A percentile compares a stretch with the other conserved stretches of the same genome.
Conservation (phyloP, 805 yeast genomes). For the Candida quercuum region DNA sequence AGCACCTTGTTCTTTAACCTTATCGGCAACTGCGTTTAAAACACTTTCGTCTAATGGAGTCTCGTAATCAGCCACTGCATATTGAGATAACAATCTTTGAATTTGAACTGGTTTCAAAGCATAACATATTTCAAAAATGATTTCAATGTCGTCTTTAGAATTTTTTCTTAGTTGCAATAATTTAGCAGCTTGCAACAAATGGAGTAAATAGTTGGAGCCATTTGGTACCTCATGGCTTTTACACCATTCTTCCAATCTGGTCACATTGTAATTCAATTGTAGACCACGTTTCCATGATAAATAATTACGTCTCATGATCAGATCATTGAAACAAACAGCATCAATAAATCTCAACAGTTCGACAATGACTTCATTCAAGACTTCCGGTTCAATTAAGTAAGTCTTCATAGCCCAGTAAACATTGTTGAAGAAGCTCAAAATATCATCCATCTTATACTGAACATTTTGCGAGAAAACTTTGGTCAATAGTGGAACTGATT, state of each 20-base stretch:
- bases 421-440: constrained; percentile 80
- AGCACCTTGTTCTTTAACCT: constrained; percentile 56
- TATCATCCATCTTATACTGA: constrained; percentile 90
- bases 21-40: constrained; percentile 73
- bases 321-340: constrained; percentile 90
- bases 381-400: constrained; percentile 80
- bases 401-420: constrained; percentile 92
- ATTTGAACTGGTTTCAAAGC: constrained; percentile 92
- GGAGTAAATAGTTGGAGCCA: constrained; percentile 78
- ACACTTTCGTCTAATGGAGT: constrained; percentile 83
- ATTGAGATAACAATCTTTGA: constrained; percentile 85
- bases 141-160: constrained; percentile 82
- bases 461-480: constrained; percentile 71
- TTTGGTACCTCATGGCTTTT: constrained; percentile 88
- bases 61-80: constrained; percentile 91
- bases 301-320: constrained; percentile 91
- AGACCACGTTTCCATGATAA: constrained; percentile 97
- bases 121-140: constrained; percentile 92
- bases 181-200: constrained; percentile 89
- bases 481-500: constrained; percentile 70
- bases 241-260: constrained; percentile 98
- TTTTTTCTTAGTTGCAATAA: constrained; percentile 87
- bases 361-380: constrained; percentile 75
- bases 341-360: constrained; percentile 85
- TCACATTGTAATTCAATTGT: constrained; percentile 93